Percentiles rank a stretch among this genome's conserved stretches.
Conservation (phyloP, 1,139 yeast genomes). For the Diutina siamensis region DNA sequence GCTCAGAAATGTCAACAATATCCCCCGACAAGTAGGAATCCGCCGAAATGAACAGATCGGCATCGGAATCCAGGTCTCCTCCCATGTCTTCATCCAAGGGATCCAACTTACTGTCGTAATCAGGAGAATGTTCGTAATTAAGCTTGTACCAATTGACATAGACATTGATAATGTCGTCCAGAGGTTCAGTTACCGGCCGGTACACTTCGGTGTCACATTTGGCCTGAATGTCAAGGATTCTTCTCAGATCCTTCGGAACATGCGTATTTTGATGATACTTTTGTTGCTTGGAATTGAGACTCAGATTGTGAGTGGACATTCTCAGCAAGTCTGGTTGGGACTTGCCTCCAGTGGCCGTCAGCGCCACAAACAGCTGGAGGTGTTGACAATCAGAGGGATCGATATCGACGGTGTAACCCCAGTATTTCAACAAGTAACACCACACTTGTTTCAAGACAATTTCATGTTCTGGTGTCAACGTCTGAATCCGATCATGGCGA, state of each 20-base stretch:
- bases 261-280: constrained; percentile 1
- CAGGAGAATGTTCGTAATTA: background rate
- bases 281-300: background rate
- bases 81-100: background rate
- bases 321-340: constrained; percentile 1
- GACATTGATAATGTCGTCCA: constrained; percentile 4
- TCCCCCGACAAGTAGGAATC: background rate
- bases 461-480: constrained; percentile 54
- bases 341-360: background rate
- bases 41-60: background rate
- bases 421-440: constrained; percentile 50
- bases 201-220: constrained; percentile 1
- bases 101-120: background rate
- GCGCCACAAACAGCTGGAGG: constrained; percentile 3
- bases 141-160: background rate
- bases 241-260: constrained; percentile 1
- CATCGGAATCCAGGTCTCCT: background rate
- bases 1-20: background rate
- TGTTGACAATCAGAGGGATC: constrained; percentile 1
- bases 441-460: constrained; percentile 61
- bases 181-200: background rate
- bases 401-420: constrained; percentile 40
- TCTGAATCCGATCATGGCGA: constrained; percentile 43
- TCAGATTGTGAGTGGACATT: constrained; percentile 1
- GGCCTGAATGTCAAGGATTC: constrained; percentile 5